Evolutionary conservation across 2,329 filamentous ascomycete genomes (phyloP).

Genomic region (Beauveria caledonica): DNA sequence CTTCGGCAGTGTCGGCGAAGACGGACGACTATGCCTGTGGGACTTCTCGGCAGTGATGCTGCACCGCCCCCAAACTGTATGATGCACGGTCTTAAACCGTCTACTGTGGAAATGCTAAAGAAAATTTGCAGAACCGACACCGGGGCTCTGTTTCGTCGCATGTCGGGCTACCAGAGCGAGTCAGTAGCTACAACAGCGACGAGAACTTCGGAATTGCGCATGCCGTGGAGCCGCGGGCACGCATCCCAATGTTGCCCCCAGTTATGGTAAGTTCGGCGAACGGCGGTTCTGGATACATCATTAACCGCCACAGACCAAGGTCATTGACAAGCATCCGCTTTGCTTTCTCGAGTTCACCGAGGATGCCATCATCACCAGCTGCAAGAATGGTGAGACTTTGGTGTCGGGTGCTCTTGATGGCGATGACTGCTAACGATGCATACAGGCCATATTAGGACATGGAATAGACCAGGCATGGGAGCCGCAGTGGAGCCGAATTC

Average conservation of each 20-base stretch:
- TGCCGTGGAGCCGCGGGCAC: constrained; percentile 73
- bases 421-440: constrained; percentile 6
- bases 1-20: constrained; percentile 92
- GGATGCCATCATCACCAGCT: constrained; percentile 86
- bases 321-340: constrained; percentile 76
- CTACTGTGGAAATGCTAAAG: constrained; percentile 1
- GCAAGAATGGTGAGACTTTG: constrained; percentile 66
- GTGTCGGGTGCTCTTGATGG: neutral
- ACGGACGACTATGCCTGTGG: constrained; percentile 85
- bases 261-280: constrained; percentile 59
- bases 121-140: constrained; percentile 28
- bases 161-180: constrained; percentile 49
- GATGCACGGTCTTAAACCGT: constrained; percentile 26
- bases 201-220: constrained; percentile 61
- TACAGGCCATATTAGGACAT: constrained; percentile 48
- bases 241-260: constrained; percentile 79
- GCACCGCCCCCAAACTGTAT: constrained; percentile 75
- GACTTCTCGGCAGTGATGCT: constrained; percentile 98
- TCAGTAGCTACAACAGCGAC: constrained; percentile 44
- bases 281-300: neutral
- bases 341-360: constrained; percentile 92
- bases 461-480: constrained; percentile 14
- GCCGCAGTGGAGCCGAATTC: neutral
- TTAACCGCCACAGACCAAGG: constrained; percentile 55
- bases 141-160: constrained; percentile 44